These are phyloP conservation scores for Gloeostereum incarnatum DNA, from an alignment of 768 basidiomycete species.

Conservation along the genomic window DNA sequence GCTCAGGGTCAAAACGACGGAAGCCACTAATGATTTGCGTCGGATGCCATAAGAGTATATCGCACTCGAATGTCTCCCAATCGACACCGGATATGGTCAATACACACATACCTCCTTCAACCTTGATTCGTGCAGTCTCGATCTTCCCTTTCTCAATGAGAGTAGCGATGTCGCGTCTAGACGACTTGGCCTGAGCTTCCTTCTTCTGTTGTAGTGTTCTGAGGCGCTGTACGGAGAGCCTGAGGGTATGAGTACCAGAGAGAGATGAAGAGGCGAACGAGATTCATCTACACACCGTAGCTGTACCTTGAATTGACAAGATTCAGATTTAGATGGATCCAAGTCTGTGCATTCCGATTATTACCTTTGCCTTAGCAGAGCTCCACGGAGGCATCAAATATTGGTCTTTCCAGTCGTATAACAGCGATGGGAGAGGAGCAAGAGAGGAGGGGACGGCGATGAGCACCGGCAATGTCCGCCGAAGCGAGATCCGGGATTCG, in stretches of 20 bases:
- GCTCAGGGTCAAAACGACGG: too few relatives aligned
- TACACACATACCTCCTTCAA: constrained; percentile 61
- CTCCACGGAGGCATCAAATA: constrained; percentile 53
- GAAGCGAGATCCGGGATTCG: not conserved
- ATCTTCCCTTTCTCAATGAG: constrained; percentile 71
- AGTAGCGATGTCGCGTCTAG: constrained; percentile 74
- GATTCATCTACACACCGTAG: constrained; percentile 23
- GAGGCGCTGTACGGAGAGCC: constrained; percentile 78
- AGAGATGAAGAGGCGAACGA: too few relatives aligned
- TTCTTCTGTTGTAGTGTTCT: constrained; percentile 90
- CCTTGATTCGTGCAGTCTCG: constrained; percentile 80
- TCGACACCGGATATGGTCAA: constrained; percentile 15
- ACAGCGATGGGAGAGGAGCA: too few relatives aligned
- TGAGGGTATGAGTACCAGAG: constrained; percentile 22
- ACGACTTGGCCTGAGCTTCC: constrained; percentile 62
- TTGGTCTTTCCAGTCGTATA: too few relatives aligned
- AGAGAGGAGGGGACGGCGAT: constrained; percentile 4
- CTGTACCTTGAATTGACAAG: constrained; percentile 28
- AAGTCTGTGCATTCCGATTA: too few relatives aligned
- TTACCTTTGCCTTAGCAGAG: constrained; percentile 54
- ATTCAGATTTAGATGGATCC: constrained; percentile 8
- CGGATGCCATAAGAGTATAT: too few relatives aligned
- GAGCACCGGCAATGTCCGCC: not conserved
- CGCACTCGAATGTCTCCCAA: too few relatives aligned
- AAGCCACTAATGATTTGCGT: too few relatives aligned